Evolutionary conservation across 768 basidiomycete genomes (phyloP).

Genomic region (Mycena haematopus): DNA sequence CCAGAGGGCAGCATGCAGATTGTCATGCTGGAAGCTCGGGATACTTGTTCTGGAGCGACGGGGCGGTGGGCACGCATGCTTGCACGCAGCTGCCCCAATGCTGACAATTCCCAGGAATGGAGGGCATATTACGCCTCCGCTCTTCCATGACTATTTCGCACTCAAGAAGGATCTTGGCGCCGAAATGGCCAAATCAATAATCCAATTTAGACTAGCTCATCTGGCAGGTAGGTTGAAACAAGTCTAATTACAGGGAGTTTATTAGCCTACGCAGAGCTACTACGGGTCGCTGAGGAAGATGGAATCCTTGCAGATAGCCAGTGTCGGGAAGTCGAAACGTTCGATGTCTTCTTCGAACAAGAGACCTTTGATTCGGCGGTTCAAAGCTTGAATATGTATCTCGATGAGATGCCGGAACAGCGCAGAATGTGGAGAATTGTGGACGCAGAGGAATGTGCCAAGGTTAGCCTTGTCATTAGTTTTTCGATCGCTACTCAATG

Average conservation of each 20-base stretch:
- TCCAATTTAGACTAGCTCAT: slow-evolving; percentile 53
- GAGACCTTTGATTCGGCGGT: slow-evolving; percentile 43
- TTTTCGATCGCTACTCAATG: neutral
- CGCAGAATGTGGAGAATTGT: slow-evolving; percentile 33
- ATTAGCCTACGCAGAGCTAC: slow-evolving; percentile 35
- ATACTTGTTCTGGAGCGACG: slow-evolving; percentile 60
- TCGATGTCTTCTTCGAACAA: slow-evolving; percentile 48
- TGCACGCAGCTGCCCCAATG: neutral
- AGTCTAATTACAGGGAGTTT: neutral
- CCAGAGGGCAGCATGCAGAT: slow-evolving; percentile 33
- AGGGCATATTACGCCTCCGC: slow-evolving; percentile 52
- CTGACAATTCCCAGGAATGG: slow-evolving; percentile 47
- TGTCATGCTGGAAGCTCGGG: slow-evolving; percentile 69
- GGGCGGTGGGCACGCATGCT: slow-evolving; percentile 42
- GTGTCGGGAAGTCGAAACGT: slow-evolving; percentile 50
- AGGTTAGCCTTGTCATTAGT: neutral
- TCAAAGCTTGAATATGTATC: slow-evolving; percentile 42
- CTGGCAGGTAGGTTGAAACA: slow-evolving; percentile 28
- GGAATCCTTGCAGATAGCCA: slow-evolving; percentile 48
- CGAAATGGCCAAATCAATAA: slow-evolving; percentile 44
- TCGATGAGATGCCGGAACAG: slow-evolving; percentile 51
- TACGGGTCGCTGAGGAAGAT: slow-evolving; percentile 45
- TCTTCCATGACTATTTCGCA: slow-evolving; percentile 49
- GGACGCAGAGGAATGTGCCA: slow-evolving; percentile 10
- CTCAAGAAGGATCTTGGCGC: slow-evolving; percentile 45